phyloP scores from a whole-genome alignment of 2,329 filamentous ascomycete species.

The Nothomitra cinnamomea region DNA sequence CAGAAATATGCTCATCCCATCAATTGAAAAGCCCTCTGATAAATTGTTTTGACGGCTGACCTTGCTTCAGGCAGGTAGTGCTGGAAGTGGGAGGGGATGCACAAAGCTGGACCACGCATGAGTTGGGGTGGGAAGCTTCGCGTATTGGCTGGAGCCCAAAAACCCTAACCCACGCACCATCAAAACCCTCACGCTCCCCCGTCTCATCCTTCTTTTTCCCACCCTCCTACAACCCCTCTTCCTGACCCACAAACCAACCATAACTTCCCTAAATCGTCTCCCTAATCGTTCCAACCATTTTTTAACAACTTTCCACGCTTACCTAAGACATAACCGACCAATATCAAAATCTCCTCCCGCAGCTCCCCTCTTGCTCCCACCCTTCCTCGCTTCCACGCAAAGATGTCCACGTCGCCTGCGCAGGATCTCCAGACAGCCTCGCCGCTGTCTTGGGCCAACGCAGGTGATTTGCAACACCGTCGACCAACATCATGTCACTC shows the following conservation, averaged over 20 bases:
- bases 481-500: background rate
- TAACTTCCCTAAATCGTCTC: background rate
- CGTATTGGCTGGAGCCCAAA: background rate
- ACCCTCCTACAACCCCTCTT: constrained; percentile 1
- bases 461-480: background rate
- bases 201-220: background rate
- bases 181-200: background rate
- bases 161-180: constrained; percentile 1
- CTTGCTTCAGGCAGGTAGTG: no score
- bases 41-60: no score
- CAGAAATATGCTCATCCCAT: no score
- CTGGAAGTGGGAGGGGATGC: no score
- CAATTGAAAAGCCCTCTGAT: no score
- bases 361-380: background rate
- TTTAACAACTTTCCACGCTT: background rate
- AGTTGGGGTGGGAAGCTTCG: no score
- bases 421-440: background rate
- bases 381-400: background rate
- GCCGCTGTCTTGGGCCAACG: background rate
- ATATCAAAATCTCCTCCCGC: background rate
- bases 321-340: background rate
- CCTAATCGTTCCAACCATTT: background rate
- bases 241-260: background rate
- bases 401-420: background rate
- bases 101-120: no score